phyloP scores from a whole-genome alignment of 2,329 filamentous ascomycete genomes.

The Penicillium sp. region DNA sequence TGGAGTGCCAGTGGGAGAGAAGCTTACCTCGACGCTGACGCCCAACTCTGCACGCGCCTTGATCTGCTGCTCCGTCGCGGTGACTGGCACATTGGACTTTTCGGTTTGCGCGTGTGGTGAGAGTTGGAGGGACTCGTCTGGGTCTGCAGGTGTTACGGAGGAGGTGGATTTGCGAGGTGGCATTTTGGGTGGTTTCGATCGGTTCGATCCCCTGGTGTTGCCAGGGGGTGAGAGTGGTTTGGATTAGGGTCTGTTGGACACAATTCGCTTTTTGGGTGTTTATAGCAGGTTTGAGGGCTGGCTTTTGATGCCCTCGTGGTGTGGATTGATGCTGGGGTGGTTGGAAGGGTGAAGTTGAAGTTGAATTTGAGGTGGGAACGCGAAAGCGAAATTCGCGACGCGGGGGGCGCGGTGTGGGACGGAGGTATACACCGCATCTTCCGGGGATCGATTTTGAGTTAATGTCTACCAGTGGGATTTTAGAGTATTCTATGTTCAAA shows the following conservation, averaged over 20 bases:
- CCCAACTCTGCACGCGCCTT: constrained; percentile 44
- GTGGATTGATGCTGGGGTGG: not conserved
- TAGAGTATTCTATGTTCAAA: too few relatives aligned
- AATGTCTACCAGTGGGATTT: too few relatives aligned
- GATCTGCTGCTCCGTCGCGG: constrained; percentile 44
- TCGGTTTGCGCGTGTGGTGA: constrained; percentile 22
- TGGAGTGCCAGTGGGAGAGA: not conserved
- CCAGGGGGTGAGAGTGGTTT: not conserved
- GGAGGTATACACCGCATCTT: not conserved
- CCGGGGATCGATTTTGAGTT: too few relatives aligned
- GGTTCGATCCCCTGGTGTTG: not conserved
- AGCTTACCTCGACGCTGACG: constrained; percentile 44
- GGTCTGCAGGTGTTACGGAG: constrained; percentile 30
- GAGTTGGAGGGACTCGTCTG: constrained; percentile 23
- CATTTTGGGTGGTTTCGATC: constrained; percentile 24
- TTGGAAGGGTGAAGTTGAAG: not conserved
- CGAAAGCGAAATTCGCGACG: constrained; percentile 29
- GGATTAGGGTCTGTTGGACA: not conserved
- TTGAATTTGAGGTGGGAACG: not conserved
- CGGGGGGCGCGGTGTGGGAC: constrained; percentile 9
- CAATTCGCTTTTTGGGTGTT: not conserved
- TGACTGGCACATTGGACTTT: constrained; percentile 34
- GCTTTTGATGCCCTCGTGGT: too few relatives aligned
- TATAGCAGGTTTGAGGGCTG: not conserved
- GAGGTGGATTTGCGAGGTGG: constrained; percentile 43